phyloP scores from a whole-genome alignment of 164 flowering plant species.

The Litsea cubeba region DNA sequence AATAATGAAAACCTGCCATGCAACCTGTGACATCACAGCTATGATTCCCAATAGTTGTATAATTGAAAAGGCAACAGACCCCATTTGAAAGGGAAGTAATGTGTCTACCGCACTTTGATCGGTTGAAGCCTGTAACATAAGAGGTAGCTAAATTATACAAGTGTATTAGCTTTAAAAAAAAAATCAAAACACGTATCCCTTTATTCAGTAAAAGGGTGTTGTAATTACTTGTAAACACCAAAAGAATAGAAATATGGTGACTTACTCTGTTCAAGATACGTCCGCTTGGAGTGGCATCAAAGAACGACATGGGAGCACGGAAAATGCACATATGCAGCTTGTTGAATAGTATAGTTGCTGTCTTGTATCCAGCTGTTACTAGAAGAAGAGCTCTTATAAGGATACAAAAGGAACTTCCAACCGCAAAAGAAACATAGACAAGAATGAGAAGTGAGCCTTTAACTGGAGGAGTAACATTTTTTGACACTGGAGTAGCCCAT shows the following conservation, averaged over 20 bases:
- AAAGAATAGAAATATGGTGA: background rate
- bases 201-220: background rate
- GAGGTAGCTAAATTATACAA: background rate
- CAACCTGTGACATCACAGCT: slow-evolving; percentile 87
- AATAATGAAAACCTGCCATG: slow-evolving; percentile 86
- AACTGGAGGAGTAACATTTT: slow-evolving; percentile 45
- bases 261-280: slow-evolving; percentile 81
- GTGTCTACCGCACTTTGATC: slow-evolving; percentile 86
- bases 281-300: slow-evolving; percentile 94
- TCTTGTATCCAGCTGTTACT: slow-evolving; percentile 60
- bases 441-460: slow-evolving; percentile 32
- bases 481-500: slow-evolving; percentile 75
- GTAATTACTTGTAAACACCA: background rate
- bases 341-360: slow-evolving; percentile 68
- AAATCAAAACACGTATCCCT: background rate
- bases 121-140: slow-evolving; percentile 65
- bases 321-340: slow-evolving; percentile 79
- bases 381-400: slow-evolving; percentile 47
- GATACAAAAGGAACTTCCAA: slow-evolving; percentile 63
- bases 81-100: slow-evolving; percentile 41
- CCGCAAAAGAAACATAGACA: slow-evolving; percentile 63
- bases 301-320: slow-evolving; percentile 95
- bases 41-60: slow-evolving; percentile 76
- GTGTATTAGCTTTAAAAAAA: background rate
- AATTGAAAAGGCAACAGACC: slow-evolving; percentile 38